Conservation (phyloP, 148 eudicot species). For the Silene uniflora region DNA sequence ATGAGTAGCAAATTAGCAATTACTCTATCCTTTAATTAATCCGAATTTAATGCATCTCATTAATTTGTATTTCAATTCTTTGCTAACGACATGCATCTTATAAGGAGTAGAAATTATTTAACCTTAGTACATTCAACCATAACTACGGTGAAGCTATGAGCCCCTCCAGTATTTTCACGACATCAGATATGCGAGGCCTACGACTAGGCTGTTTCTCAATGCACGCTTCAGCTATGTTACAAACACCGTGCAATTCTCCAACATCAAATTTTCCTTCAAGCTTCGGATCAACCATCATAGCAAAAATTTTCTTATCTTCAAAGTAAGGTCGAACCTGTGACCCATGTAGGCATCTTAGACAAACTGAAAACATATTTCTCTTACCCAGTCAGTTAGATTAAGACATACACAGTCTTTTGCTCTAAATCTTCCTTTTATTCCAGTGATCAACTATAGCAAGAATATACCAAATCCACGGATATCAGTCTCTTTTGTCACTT, state of each 20-base stretch:
- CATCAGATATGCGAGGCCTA: neutral
- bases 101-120: too few relatives aligned
- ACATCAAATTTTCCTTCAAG: too few relatives aligned
- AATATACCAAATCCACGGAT: neutral
- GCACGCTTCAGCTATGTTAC: neutral
- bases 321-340: too few relatives aligned
- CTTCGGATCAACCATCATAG: too few relatives aligned
- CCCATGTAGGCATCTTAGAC: neutral
- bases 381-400: neutral
- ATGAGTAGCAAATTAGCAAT: too few relatives aligned
- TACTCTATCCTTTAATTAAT: too few relatives aligned
- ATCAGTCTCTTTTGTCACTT: neutral
- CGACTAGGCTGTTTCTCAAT: neutral
- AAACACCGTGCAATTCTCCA: neutral
- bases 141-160: too few relatives aligned
- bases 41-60: too few relatives aligned
- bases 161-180: neutral
- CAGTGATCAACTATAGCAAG: neutral
- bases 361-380: neutral
- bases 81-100: too few relatives aligned
- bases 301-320: too few relatives aligned
- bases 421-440: neutral
- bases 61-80: too few relatives aligned
- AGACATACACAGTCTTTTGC: neutral
- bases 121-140: too few relatives aligned